These are phyloP conservation scores for Pelargonium citronellum DNA, from an alignment of 441 rosid species.

Conservation along the genomic window DNA sequence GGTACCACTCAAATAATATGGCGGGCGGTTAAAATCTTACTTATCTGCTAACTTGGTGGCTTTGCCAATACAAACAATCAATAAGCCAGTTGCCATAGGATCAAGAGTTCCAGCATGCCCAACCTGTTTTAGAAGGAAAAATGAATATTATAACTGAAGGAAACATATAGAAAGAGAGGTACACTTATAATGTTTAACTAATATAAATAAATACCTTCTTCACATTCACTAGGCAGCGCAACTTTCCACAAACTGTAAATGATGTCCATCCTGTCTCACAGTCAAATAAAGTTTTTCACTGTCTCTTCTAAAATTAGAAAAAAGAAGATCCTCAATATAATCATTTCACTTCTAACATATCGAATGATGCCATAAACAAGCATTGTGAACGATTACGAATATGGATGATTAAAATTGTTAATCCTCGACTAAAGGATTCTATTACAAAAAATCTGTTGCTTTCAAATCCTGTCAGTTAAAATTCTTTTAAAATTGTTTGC, in stretches of 20 bases:
- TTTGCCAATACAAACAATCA: slow-evolving; percentile 83
- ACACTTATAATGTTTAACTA: slow-evolving; percentile 5
- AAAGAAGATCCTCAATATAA: slow-evolving; percentile 8
- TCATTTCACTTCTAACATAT: slow-evolving; percentile 11
- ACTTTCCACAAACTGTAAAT: slow-evolving; percentile 94
- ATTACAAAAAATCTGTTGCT: background rate
- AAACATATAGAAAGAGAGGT: background rate
- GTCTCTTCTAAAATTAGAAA: slow-evolving; percentile 11
- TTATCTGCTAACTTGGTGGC: slow-evolving; percentile 85
- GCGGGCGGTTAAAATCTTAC: slow-evolving; percentile 36
- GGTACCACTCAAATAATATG: background rate
- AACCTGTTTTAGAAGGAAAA: slow-evolving; percentile 42
- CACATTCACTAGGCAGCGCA: slow-evolving; percentile 78
- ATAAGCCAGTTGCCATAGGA: slow-evolving; percentile 96
- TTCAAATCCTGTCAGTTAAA: background rate
- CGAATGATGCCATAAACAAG: background rate
- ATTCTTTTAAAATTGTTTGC: background rate
- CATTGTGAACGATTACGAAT: slow-evolving; percentile 10
- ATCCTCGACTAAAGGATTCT: slow-evolving; percentile 4
- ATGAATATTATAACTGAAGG: slow-evolving; percentile 11
- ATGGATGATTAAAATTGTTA: slow-evolving; percentile 3
- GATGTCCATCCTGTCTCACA: slow-evolving; percentile 78
- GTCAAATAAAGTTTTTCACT: slow-evolving; percentile 9
- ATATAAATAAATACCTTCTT: slow-evolving; percentile 54
- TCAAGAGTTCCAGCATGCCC: slow-evolving; percentile 99